A percentile compares a stretch with the other conserved stretches of the same genome.
These are phyloP conservation scores for Onygena corvina DNA, from an alignment of 2,329 filamentous ascomycete genomes.

Conservation along the genomic window DNA sequence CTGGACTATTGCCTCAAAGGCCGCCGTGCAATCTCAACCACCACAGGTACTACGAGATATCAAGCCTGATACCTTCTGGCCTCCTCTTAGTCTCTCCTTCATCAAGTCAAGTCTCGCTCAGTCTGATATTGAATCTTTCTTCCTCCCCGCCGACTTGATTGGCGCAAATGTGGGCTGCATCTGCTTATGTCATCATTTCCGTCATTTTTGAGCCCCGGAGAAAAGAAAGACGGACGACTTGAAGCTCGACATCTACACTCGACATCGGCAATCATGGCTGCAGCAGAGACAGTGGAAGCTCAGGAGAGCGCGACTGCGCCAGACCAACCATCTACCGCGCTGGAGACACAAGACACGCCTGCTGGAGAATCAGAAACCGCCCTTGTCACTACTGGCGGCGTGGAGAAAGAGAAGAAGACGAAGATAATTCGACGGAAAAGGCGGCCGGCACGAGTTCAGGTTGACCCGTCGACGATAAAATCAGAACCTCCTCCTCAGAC, in stretches of 20 bases:
- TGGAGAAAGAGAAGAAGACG: slow-evolving; percentile 46
- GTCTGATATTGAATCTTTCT: background rate
- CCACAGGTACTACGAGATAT: background rate
- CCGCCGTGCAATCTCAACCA: background rate
- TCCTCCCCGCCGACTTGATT: slow-evolving; percentile 6
- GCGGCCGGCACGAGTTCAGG: slow-evolving; percentile 76
- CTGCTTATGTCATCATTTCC: background rate
- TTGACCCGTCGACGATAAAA: slow-evolving; percentile 72
- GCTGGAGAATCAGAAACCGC: slow-evolving; percentile 16
- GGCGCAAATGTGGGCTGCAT: slow-evolving; percentile 4
- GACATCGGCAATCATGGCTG: slow-evolving; percentile 8
- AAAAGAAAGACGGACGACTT: background rate
- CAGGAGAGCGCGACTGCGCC: slow-evolving; percentile 2
- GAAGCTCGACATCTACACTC: background rate
- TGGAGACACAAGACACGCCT: slow-evolving; percentile 7
- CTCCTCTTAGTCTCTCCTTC: no score
- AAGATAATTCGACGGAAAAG: slow-evolving; percentile 88
- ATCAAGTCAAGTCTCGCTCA: background rate
- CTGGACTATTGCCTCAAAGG: slow-evolving; percentile 13
- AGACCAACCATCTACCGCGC: background rate
- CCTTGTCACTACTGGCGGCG: slow-evolving; percentile 23
- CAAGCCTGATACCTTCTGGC: background rate
- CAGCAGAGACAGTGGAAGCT: slow-evolving; percentile 11
- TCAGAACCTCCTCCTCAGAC: slow-evolving; percentile 82
- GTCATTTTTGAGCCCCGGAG: background rate